Percentiles rank a stretch among this genome's conserved stretches.
Evolutionary conservation across 2,329 filamentous ascomycete genomes (phyloP).

Genomic region (Parastagonospora avenae): DNA sequence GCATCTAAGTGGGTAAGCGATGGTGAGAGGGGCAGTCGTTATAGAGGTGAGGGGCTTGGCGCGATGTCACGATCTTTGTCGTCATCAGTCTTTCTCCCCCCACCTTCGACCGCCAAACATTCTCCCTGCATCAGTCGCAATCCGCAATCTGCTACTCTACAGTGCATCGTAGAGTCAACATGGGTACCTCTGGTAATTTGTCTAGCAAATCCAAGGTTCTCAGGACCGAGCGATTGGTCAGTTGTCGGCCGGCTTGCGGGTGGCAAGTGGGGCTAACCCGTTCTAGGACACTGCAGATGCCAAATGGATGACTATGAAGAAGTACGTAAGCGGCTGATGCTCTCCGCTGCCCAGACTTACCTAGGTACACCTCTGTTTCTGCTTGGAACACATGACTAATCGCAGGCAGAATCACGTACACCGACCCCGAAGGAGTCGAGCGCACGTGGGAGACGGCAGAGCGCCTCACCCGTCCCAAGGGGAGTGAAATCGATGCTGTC

Average conservation of each 20-base stretch:
- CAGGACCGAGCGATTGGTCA: conserved; percentile 43
- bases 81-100: conserved; percentile 3
- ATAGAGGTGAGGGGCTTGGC: conserved; percentile 10
- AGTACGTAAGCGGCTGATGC: conserved; percentile 30
- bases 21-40: neutral
- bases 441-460: conserved; percentile 76
- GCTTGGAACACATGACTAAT: conserved; percentile 4
- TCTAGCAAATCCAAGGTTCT: conserved; percentile 39
- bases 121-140: too few species aligned
- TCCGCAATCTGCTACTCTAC: too few species aligned
- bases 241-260: conserved; percentile 7
- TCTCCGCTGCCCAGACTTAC: neutral
- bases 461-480: conserved; percentile 68
- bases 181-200: conserved; percentile 7
- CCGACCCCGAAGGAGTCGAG: conserved; percentile 63
- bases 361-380: neutral
- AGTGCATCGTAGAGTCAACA: neutral
- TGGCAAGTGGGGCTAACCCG: too few species aligned
- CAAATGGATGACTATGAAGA: conserved; percentile 48
- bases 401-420: conserved; percentile 56
- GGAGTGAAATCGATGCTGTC: conserved; percentile 70
- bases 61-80: conserved; percentile 11
- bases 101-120: neutral
- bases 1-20: too few species aligned
- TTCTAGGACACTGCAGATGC: conserved; percentile 46